A percentile compares a stretch with the other conserved stretches of the same genome.
Evolutionary conservation across 2,329 filamentous ascomycete genomes (phyloP).

Genomic region (Zasmidium angulare): DNA sequence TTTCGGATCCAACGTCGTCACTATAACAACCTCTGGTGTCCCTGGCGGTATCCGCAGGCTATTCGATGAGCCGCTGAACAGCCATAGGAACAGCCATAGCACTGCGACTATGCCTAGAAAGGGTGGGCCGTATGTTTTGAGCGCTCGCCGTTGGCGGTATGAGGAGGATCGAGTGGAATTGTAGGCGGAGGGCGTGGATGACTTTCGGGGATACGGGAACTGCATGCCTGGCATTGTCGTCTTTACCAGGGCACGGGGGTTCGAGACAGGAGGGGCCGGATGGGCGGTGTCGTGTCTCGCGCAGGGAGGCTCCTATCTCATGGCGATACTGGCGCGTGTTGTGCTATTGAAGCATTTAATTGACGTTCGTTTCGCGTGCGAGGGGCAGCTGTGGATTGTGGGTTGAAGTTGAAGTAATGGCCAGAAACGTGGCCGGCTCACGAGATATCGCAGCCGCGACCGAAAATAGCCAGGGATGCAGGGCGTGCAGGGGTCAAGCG

Average conservation of each 20-base stretch:
- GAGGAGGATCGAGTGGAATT: constrained; percentile 55
- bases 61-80: constrained; percentile 18
- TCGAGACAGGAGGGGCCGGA: constrained; percentile 2
- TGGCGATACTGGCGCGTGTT: neutral
- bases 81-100: constrained; percentile 35
- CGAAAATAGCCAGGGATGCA: neutral
- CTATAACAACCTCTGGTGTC: constrained; percentile 66
- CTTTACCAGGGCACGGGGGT: neutral
- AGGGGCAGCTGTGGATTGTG: neutral
- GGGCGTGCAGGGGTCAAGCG: neutral
- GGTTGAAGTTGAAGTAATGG: neutral
- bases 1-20: constrained; percentile 76
- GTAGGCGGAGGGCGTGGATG: constrained; percentile 72
- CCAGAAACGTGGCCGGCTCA: neutral
- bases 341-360: neutral
- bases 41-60: constrained; percentile 36
- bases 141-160: constrained; percentile 24
- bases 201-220: constrained; percentile 83
- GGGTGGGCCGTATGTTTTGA: constrained; percentile 44
- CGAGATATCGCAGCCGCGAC: neutral
- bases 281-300: neutral
- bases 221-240: constrained; percentile 62
- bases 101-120: constrained; percentile 37
- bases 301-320: neutral
- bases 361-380: neutral